Evolutionary conservation across 1,284 basidiomycete species (phyloP), one percentile per base, ranked within the genome.

Genomic region (Irpex rosettiformis): DNA sequence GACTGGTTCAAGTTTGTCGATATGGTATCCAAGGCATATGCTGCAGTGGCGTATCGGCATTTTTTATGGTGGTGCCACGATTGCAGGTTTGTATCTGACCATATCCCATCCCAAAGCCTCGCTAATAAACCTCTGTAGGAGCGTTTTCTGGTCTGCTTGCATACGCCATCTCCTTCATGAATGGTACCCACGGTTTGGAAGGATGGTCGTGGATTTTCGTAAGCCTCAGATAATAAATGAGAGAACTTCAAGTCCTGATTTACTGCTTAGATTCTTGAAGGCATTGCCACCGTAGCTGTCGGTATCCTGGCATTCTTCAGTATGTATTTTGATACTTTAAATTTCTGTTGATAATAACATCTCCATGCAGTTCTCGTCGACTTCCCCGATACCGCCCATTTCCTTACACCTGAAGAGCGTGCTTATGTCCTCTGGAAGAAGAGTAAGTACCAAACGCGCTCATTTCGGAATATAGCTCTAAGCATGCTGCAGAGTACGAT

Each of bases 341-440:
- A 37, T 37, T 11, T 37, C 33, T 16, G 10, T 37, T 16, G 33
- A 37, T 37, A 37, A 37, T 37, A 37, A 37, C 5, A 3, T 11
- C 11, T 37, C 10, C 16, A 16, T 16, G 16, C 30, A 79, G 77
- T 84, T 24, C 64, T 87, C 60, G 81, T 84, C 13, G 85, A 88
- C 65, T 83, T 84, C 63, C 85, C 85, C 0, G 67, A 64, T 4
- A 83, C 81, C 0, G 84, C 84, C 0, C 71, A 62, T 16, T 88
- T 86, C 70, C 69, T 88, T 10, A 85, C 83, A 0, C 78, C 76
- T 0, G 83, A 85, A 61, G 85, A 88, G 65, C 76, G 79, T 4
- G 73, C 81, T 0, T 88, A 77, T 65, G 73, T 88, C 16, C 70
- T 87, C n/a, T 81, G 79, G 75, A 81, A 74, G 62, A 88, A 87